Base-by-base conservation (phyloP, 2,329 filamentous ascomycete species). In the Fusarium hainanense region DNA sequence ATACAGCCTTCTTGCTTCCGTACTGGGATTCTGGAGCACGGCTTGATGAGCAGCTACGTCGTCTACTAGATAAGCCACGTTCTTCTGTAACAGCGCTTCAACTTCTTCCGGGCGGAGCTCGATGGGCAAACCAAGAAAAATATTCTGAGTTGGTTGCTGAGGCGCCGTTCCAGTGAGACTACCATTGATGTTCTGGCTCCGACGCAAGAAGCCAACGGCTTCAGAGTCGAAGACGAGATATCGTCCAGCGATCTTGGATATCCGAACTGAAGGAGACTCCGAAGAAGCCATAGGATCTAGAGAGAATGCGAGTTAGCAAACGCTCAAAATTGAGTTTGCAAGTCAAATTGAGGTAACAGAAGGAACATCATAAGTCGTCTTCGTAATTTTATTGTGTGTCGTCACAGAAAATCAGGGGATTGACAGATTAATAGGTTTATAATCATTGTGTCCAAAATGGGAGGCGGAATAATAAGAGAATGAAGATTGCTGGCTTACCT, bases 61-160 rank as follows among this genome's bases (percentile, higher is more conserved):
- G 78, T 98, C 93, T 73, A 95, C 89, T 72, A 97, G 85, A 79
- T 91, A 93, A 43, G 90, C 95, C 73, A 89, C 88, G 63, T 88
- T 89, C 72, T 90, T 91, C 71, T 93, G 90, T 62, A 97, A 89
- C 28, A 99, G 86, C 56, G 96, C 82, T 69, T 90, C 87, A 6
- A 91, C 94, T 83, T 99, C 96, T 81, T 98, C 96, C 3, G 93
- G 91, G 83, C 96, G 93, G 46, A 99, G 85, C 83, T 98, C 92
- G 27, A 98, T 82, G 4, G 96, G 96, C 51, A 98, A 82, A 47
- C 94, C 93, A 62, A 95, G 87, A 78, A 98, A 98, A 61, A 97
- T 88, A 81, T 97, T 98, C 81, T 99, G 96, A 74, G 97, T 95
- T 8, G 94, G 94, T 60, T 93, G 91, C 80, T 98, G 94, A 3